Conservation (phyloP, 2,329 filamentous ascomycete species). For the Colletotrichum cereale region DNA sequence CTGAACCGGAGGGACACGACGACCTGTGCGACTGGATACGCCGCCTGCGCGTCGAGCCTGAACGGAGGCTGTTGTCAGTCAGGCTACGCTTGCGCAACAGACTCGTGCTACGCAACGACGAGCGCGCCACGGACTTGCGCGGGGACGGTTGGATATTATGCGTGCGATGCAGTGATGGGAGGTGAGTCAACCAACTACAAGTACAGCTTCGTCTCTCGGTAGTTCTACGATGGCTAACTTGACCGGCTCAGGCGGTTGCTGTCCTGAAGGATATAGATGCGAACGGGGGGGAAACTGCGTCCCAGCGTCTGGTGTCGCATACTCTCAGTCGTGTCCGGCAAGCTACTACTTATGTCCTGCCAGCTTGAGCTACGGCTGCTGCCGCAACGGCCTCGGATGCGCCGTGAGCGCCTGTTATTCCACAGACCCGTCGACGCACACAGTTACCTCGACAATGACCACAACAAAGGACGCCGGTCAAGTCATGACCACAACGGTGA, state of each 20-base stretch:
- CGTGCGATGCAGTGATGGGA: conserved; percentile 54
- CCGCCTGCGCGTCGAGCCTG: conserved; percentile 54
- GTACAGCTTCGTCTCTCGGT: conserved; percentile 18
- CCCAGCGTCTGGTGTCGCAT: conserved; percentile 57
- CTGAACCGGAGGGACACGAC: conserved; percentile 40
- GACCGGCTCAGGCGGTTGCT: conserved; percentile 55
- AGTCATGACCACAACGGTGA: conserved; percentile 55
- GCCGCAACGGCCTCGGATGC: conserved; percentile 63
- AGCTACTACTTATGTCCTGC: conserved; percentile 63
- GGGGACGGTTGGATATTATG: conserved; percentile 53
- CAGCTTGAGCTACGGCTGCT: conserved; percentile 66
- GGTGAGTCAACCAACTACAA: conserved; percentile 45
- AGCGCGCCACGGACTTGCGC: conserved; percentile 56
- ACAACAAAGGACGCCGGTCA: conserved; percentile 57
- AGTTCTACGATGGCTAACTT: conserved; percentile 15
- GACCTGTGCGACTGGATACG: conserved; percentile 45
- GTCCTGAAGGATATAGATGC: conserved; percentile 61
- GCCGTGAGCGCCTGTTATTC: conserved; percentile 61
- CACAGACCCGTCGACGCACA: conserved; percentile 59
- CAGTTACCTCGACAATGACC: conserved; percentile 58
- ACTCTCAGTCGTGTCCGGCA: conserved; percentile 56
- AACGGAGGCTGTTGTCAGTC: conserved; percentile 62
- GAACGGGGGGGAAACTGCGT: conserved; percentile 54
- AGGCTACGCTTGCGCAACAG: conserved; percentile 60
- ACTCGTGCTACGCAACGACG: conserved; percentile 62